These are phyloP conservation scores for Oidiodendron maius DNA, from an alignment of 495 filamentous ascomycete genomes.

Conservation along the genomic window DNA sequence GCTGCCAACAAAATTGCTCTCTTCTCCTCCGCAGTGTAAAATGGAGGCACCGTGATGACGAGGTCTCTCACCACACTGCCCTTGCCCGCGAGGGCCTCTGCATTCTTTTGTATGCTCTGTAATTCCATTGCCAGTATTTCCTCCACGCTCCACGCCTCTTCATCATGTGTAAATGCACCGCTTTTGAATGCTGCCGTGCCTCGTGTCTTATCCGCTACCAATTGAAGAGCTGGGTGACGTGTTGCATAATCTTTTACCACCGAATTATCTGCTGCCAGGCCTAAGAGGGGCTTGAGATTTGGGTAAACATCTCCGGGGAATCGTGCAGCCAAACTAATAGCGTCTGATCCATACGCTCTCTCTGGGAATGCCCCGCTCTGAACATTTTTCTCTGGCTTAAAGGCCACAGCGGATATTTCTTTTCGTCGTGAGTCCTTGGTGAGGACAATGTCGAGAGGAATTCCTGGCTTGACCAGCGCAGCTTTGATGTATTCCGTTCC, in stretches of 20 bases:
- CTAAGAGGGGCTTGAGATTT: constrained; percentile 84
- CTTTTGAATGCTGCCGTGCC: constrained; percentile 74
- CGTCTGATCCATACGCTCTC: constrained; percentile 86
- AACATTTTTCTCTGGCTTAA: constrained; percentile 70
- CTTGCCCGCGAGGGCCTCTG: constrained; percentile 78
- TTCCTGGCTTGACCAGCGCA: constrained; percentile 91
- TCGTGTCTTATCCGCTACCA: constrained; percentile 50
- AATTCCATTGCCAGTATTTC: constrained; percentile 97
- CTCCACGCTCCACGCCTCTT: constrained; percentile 78
- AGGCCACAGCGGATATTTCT: constrained; percentile 84
- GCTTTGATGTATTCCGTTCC: constrained; percentile 98
- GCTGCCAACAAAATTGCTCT: constrained; percentile 75
- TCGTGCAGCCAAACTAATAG: constrained; percentile 75
- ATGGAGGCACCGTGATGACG: constrained; percentile 88
- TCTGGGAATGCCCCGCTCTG: constrained; percentile 69
- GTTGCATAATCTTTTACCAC: constrained; percentile 59
- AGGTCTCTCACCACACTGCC: constrained; percentile 66
- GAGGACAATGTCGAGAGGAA: constrained; percentile 95
- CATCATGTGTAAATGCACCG: constrained; percentile 56
- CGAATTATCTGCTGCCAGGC: constrained; percentile 56
- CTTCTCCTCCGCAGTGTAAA: constrained; percentile 86
- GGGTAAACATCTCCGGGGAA: constrained; percentile 91
- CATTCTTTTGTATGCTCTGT: constrained; percentile 80
- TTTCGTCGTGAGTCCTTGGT: constrained; percentile 99
- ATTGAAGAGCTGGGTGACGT: constrained; percentile 64